These are phyloP conservation scores for Geranomyces variabilis DNA, from an alignment of 192 early-diverging fungal species.

Conservation along the genomic window DNA sequence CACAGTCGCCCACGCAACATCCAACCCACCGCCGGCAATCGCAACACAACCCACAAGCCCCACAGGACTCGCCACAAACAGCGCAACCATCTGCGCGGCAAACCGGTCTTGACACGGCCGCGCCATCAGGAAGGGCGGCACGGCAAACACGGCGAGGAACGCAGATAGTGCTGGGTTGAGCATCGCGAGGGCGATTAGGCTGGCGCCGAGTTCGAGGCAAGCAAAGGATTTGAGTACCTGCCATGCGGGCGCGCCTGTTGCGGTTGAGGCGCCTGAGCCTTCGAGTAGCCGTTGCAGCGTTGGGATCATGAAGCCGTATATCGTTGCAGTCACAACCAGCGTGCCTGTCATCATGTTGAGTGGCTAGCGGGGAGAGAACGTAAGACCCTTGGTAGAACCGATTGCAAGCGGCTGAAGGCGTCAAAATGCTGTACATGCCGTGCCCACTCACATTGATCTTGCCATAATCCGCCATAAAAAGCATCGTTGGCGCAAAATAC, in stretches of 20 bases:
- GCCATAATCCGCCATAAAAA: constrained; percentile 14
- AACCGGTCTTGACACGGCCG: constrained; percentile 20
- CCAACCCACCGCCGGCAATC: constrained; percentile 6
- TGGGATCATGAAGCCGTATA: constrained; percentile 38
- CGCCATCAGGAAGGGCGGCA: constrained; percentile 42
- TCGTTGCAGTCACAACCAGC: constrained; percentile 9
- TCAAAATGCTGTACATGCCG: background rate
- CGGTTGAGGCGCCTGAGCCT: constrained; percentile 30
- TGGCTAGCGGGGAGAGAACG: background rate
- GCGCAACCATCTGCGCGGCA: constrained; percentile 21
- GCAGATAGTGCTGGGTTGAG: constrained; percentile 50
- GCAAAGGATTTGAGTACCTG: constrained; percentile 45
- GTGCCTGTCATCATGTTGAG: constrained; percentile 13
- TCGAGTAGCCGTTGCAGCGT: constrained; percentile 35
- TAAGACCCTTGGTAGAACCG: too few species aligned
- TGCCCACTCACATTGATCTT: constrained; percentile 20
- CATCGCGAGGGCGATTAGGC: constrained; percentile 41
- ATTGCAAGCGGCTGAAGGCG: too few species aligned
- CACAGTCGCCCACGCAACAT: constrained; percentile 16
- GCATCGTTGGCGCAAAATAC: constrained; percentile 31
- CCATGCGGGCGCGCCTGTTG: constrained; percentile 37
- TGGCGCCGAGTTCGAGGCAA: constrained; percentile 32
- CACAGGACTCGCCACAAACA: constrained; percentile 36
- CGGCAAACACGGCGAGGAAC: constrained; percentile 38
- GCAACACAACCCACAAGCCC: constrained; percentile 31